Base-by-base conservation (phyloP, 305 asterid genomes). In the Withania somnifera region DNA sequence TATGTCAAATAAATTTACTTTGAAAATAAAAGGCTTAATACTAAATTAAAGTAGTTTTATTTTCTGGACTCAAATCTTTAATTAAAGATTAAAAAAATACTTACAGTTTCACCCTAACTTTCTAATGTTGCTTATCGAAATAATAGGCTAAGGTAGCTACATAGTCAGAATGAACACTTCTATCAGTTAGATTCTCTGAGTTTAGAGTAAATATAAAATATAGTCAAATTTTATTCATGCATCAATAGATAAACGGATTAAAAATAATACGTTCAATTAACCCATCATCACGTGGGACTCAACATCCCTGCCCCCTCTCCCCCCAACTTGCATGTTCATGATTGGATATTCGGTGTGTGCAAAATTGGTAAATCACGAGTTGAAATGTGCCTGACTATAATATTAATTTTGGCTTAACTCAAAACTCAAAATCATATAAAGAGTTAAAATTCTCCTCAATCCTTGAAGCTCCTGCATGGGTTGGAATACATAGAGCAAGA, bases 371-470 rank as follows among this genome's bases (percentile, higher is more conserved):
- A 60, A 14, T 28, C 6, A 61, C 13, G 36, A 56, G 22, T 10
- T 9, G 4, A 0, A 2, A 58, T 24, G 11, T 0, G 2, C 0
- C 0, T 0, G 7, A 5, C 3, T 0, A 0, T 24, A 7, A 26
- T 24, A 24, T 24, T 1, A 11, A 1, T 2, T 11, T 24, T 24
- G 3, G 14, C 17, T n/a, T 11, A 24, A 60, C 28, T 24, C 11
- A 60, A n/a, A n/a, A n/a, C n/a, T n/a, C n/a, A 26, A 60, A 4
- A 60, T 60, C 14, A 26, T 26, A 5, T 7, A 26, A 2, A 60
- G 5, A 60, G 5, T 60, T 60, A 1, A 58, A 60, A 13, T 2
- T 24, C 19, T 60, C 2, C 0, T 61, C 20, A 28, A 28, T 6
- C 69, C 79, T 9, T 42, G 58, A 26, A 24, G 22, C 26, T 73